Evolutionary conservation across 176 grass and related monocot species (phyloP).

Genomic region (Hyparrhenia diplandra): DNA sequence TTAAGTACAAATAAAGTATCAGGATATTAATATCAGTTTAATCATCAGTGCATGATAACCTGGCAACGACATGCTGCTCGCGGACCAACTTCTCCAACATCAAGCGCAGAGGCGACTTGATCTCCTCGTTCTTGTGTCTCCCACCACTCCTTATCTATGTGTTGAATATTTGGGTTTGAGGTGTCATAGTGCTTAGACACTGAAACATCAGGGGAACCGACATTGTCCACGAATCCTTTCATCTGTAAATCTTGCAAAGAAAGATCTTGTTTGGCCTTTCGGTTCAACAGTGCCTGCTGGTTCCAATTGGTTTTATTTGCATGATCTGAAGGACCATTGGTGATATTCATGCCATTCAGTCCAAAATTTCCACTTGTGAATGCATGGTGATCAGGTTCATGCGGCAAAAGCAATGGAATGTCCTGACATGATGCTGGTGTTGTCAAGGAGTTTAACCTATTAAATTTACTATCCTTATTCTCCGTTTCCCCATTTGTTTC

Average conservation of each 20-base stretch:
- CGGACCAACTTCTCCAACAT: conserved; percentile 73
- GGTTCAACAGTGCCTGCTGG: conserved; percentile 29
- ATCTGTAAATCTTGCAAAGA: conserved; percentile 51
- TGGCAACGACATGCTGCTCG: conserved; percentile 58
- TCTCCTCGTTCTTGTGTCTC: conserved; percentile 59
- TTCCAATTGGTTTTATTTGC: conserved; percentile 31
- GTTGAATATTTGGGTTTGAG: conserved; percentile 26
- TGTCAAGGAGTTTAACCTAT: conserved; percentile 35
- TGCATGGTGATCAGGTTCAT: conserved; percentile 44
- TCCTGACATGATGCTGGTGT: conserved; percentile 50
- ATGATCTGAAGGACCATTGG: conserved; percentile 17
- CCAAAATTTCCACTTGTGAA: conserved; percentile 36
- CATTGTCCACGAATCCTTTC: conserved; percentile 70
- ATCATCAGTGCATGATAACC: conserved; percentile 31
- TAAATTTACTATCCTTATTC: conserved; percentile 32
- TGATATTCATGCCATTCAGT: conserved; percentile 22
- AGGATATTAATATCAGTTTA: not conserved
- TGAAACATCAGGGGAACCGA: conserved; percentile 43
- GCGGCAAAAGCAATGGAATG: conserved; percentile 74
- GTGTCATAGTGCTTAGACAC: conserved; percentile 16
- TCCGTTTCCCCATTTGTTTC: conserved; percentile 26
- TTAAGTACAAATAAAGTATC: not conserved
- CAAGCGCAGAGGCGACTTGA: conserved; percentile 51
- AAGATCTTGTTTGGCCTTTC: conserved; percentile 41
- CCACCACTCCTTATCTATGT: conserved; percentile 64